Evolutionary conservation across 805 yeast genomes (phyloP).

Genomic region (Candida easanensis): DNA sequence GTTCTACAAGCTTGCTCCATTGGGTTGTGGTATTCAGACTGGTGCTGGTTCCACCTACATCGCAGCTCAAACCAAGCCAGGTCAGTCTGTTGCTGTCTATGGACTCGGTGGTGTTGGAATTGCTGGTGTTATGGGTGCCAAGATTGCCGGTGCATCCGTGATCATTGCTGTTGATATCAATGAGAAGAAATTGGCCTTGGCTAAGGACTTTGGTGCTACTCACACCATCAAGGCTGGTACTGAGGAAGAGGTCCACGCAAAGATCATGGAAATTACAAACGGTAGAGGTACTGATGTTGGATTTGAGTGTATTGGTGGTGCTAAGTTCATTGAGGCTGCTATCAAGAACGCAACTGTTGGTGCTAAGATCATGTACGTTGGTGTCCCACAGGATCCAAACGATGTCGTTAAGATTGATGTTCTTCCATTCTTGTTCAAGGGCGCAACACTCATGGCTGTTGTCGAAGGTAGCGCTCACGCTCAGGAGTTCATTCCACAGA

Average conservation of each 20-base stretch:
- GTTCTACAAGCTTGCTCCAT: slow-evolving; percentile 5
- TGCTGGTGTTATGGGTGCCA: slow-evolving; percentile 68
- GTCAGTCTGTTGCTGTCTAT: slow-evolving; percentile 8
- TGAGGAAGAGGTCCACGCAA: slow-evolving; percentile 7
- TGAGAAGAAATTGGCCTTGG: slow-evolving; percentile 61
- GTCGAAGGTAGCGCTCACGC: slow-evolving; percentile 5
- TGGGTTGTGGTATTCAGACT: slow-evolving; percentile 15
- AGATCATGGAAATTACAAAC: slow-evolving; percentile 12
- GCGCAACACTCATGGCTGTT: neutral
- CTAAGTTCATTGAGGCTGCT: slow-evolving; percentile 2
- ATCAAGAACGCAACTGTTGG: slow-evolving; percentile 1
- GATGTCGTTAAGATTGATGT: slow-evolving; percentile 1
- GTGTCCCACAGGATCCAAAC: slow-evolving; percentile 5
- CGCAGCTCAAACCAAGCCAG: slow-evolving; percentile 5
- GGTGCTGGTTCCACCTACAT: slow-evolving; percentile 11
- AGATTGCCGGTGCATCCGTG: slow-evolving; percentile 69
- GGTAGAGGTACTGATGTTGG: slow-evolving; percentile 10
- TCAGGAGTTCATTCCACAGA: slow-evolving; percentile 6
- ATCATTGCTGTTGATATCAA: slow-evolving; percentile 65
- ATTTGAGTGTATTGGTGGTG: slow-evolving; percentile 12
- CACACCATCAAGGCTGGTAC: slow-evolving; percentile 39
- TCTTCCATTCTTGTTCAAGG: slow-evolving; percentile 2
- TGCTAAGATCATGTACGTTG: slow-evolving; percentile 1
- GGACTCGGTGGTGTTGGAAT: slow-evolving; percentile 69
- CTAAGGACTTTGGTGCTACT: slow-evolving; percentile 61